These are phyloP conservation scores for Colletotrichum liriopes DNA, from an alignment of 2,329 filamentous ascomycete genomes.

Conservation along the genomic window DNA sequence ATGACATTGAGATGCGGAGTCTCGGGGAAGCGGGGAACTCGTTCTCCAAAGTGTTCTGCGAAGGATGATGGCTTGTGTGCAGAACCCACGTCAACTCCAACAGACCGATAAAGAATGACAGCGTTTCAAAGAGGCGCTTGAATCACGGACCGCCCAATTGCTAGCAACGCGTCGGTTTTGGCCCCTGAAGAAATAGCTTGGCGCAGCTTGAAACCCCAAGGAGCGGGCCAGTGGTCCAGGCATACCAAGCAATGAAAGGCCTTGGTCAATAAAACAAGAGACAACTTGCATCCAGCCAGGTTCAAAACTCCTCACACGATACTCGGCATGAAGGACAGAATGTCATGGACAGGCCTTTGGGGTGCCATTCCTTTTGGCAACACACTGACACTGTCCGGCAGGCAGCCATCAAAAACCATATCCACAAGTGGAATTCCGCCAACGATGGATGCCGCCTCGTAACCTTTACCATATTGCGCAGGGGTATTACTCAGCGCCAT, in stretches of 20 bases:
- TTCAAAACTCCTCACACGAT: not conserved
- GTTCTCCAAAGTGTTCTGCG: not conserved
- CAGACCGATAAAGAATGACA: not conserved
- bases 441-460: slow-evolving; percentile 1
- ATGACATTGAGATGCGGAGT: not conserved
- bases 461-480: not conserved
- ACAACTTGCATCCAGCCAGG: not conserved
- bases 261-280: not conserved
- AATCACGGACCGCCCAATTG: not conserved
- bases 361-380: not conserved
- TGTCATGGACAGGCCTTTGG: not conserved
- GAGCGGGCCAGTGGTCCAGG: slow-evolving; percentile 11
- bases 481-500: slow-evolving; percentile 8
- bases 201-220: slow-evolving; percentile 7
- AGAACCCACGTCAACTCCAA: not conserved
- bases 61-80: no score
- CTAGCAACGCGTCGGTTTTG: not conserved
- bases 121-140: slow-evolving; percentile 16
- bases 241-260: not conserved
- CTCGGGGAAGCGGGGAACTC: not conserved
- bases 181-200: slow-evolving; percentile 8
- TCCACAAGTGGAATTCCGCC: slow-evolving; percentile 5
- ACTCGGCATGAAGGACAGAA: not conserved
- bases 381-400: not conserved
- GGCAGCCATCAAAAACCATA: not conserved